Evolutionary conservation across 176 grass and related monocot species (phyloP).

Genomic region (Raddia guianensis): DNA sequence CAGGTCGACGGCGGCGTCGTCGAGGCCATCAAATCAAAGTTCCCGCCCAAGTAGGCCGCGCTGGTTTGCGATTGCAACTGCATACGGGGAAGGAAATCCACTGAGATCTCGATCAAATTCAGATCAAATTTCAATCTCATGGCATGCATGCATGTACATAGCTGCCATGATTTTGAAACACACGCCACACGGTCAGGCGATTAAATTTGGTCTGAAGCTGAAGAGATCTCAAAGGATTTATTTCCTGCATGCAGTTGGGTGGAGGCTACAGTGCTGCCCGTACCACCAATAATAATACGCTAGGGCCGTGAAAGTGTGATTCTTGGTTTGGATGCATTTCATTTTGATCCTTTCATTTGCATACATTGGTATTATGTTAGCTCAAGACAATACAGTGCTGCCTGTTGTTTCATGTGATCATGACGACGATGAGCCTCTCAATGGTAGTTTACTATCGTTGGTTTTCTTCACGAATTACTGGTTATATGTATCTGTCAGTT

Average conservation of each 20-base stretch:
- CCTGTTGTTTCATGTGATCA: not conserved
- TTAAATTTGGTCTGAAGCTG: no score
- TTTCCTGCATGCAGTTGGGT: not conserved
- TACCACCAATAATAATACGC: not conserved
- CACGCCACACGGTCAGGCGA: no score
- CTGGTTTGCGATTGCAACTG: no score
- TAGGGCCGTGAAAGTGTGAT: not conserved
- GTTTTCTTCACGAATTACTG: not conserved
- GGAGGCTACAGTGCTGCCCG: not conserved
- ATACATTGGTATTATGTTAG: no score
- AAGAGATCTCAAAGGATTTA: no score
- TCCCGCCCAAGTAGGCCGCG: no score
- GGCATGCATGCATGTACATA: no score
- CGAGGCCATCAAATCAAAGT: no score
- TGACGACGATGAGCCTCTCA: not conserved
- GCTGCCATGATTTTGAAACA: no score
- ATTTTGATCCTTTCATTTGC: not conserved
- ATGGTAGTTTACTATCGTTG: not conserved
- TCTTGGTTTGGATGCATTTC: not conserved
- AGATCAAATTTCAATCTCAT: slow-evolving; percentile 15
- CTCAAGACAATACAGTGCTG: no score
- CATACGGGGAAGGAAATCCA: no score
- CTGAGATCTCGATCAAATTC: slow-evolving; percentile 61
- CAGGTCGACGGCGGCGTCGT: no score
- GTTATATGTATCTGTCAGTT: not conserved